Percentiles rank a stretch among this genome's conserved stretches.
Evolutionary conservation across 441 rosid genomes (phyloP).

Genomic region (Mallotus repandus): DNA sequence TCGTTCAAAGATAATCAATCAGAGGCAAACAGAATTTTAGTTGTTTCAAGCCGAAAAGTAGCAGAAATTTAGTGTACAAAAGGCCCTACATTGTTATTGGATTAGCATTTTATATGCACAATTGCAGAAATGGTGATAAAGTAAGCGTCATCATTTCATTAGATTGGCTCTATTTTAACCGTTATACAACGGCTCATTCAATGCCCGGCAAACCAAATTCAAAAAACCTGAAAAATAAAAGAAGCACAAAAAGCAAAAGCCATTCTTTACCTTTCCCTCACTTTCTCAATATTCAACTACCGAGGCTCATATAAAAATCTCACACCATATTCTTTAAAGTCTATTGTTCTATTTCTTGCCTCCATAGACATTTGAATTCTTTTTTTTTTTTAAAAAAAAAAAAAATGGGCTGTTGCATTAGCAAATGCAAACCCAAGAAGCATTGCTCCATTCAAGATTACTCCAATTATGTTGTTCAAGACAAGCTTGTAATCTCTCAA

Average conservation of each 20-base stretch:
- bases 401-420: slow-evolving; percentile 80
- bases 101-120: no score
- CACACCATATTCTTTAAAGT: not conserved
- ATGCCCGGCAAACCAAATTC: slow-evolving; percentile 47
- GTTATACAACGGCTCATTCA: slow-evolving; percentile 48
- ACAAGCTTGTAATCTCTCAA: slow-evolving; percentile 61
- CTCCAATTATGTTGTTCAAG: slow-evolving; percentile 39
- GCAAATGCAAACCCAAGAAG: slow-evolving; percentile 63
- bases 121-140: no score
- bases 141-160: no score
- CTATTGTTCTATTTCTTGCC: not conserved
- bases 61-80: no score
- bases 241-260: slow-evolving; percentile 28
- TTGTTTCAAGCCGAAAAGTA: no score
- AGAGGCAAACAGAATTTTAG: no score
- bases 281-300: slow-evolving; percentile 26
- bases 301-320: slow-evolving; percentile 23
- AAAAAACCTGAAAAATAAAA: slow-evolving; percentile 30
- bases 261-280: slow-evolving; percentile 7
- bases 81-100: no score
- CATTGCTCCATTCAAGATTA: slow-evolving; percentile 31
- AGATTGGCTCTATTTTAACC: slow-evolving; percentile 21
- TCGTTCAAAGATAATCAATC: no score
- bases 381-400: not conserved
- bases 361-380: not conserved